Base-by-base conservation (phyloP, 371 early-diverging fungal species). In the Zopfochytrium polystomum region DNA sequence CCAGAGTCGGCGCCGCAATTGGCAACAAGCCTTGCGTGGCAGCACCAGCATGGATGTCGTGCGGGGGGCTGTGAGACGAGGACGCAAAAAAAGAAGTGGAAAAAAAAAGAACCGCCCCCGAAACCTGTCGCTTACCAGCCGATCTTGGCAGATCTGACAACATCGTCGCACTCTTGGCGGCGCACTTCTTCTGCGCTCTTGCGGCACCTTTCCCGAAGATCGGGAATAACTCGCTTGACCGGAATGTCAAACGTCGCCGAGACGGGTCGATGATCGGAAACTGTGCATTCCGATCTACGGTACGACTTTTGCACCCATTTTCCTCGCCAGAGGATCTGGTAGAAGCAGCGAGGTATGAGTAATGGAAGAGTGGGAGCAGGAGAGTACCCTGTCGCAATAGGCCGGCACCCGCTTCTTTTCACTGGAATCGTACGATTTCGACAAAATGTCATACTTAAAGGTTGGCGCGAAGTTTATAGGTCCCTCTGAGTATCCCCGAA, bases 221-320 rank as follows among this genome's bases (percentile, higher is more conserved):
- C n/a, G n/a, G n/a, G n/a, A n/a, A n/a, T n/a, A n/a, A 87, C 79
- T 31, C 62, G 47, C 56, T 88, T 89, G 22, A 83, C 78, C 3
- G 70, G 71, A 1, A 82, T 68, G 11, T 55, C 67, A 61, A 90
- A 87, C 0, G 80, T 77, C 1, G 84, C 85, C 5, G 81, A 77
- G 59, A 92, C 85, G 0, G 92, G 91, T n/a, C 88, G 77, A 69
- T 92, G 92, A 67, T 92, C 92, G 0, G 89, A 88, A 3, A 85
- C 82, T 0, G 73, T 74, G 25, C 85, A 77, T 57, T 89, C 88
- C 56, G 71, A 70, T 29, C 90, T 79, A 32, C 47, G 59, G 61
- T 80, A 81, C 3, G 20, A 29, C 18, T 38, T 48, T 2, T 52
- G 67, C 22, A 31, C 32, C 6, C 63, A 46, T 23, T 44, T 31